Evolutionary conservation across 2,329 filamentous ascomycete genomes (phyloP).

Genomic region (Fusarium verrucosum): DNA sequence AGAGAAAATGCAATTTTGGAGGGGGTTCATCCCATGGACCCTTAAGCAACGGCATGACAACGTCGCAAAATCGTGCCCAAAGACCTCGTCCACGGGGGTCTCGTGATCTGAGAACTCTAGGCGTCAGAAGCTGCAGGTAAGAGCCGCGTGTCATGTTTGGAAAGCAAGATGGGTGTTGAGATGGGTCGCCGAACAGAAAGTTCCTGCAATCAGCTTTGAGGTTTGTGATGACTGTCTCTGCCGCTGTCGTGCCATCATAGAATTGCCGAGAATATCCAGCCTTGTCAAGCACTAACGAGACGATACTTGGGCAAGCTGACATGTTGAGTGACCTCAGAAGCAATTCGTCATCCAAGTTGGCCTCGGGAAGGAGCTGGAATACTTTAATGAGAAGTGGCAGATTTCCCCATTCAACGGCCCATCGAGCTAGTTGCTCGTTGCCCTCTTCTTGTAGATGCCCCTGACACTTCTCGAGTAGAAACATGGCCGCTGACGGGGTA

Average conservation of each 20-base stretch:
- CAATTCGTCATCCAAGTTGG: conserved; percentile 23
- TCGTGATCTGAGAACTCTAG: conserved; percentile 31
- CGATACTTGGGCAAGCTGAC: conserved; percentile 34
- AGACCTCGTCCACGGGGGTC: conserved; percentile 32
- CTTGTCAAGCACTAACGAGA: conserved; percentile 39
- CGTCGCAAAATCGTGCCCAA: conserved; percentile 43
- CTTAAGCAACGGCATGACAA: conserved; percentile 23
- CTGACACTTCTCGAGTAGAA: conserved; percentile 30
- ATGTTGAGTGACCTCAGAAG: conserved; percentile 43
- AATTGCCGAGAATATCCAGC: conserved; percentile 29
- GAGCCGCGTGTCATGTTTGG: conserved; percentile 15
- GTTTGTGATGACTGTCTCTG: conserved; percentile 46
- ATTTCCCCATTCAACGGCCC: conserved; percentile 46
- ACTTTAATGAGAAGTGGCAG: conserved; percentile 31
- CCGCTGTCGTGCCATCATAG: conserved; percentile 33
- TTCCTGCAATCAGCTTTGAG: conserved; percentile 19
- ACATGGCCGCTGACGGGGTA: conserved; percentile 17
- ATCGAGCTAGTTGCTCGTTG: conserved; percentile 15
- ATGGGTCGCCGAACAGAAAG: neutral
- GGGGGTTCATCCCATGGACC: conserved; percentile 8
- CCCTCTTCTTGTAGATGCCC: neutral
- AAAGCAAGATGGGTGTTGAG: conserved; percentile 41
- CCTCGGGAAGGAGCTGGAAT: conserved; percentile 17
- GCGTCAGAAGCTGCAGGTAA: conserved; percentile 40
- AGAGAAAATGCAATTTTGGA: conserved; percentile 22